A percentile compares a stretch with the other conserved stretches of the same genome.
phyloP scores from a whole-genome alignment of 768 basidiomycete species.

The Hirschioporus abietinus region DNA sequence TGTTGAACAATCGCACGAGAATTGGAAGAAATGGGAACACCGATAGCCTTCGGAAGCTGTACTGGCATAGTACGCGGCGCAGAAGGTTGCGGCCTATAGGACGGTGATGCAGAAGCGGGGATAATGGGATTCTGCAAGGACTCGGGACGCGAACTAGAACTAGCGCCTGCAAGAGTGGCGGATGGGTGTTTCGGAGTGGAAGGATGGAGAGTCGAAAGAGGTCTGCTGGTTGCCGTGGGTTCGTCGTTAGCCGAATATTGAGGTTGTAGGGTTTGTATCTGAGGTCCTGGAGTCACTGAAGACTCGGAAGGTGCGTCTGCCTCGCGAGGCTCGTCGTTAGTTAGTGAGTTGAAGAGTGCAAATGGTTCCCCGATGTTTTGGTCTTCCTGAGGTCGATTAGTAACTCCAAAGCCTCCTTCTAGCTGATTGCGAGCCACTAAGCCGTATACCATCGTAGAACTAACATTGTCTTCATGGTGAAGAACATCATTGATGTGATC shows the following conservation, averaged over 20 bases:
- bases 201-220: conserved; percentile 31
- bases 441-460: background rate
- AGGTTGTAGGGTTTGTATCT: conserved; percentile 46
- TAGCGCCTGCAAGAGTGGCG: conserved; percentile 32
- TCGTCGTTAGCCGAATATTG: conserved; percentile 26
- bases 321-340: background rate
- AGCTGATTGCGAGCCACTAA: background rate
- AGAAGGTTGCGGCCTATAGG: conserved; percentile 14
- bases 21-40: conserved; percentile 60
- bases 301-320: background rate
- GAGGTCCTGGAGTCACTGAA: conserved; percentile 28
- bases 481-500: background rate
- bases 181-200: conserved; percentile 43
- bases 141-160: conserved; percentile 24
- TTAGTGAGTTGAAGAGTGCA: background rate
- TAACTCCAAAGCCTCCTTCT: background rate
- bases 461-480: background rate
- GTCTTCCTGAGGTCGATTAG: too few relatives aligned
- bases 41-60: conserved; percentile 37
- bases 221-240: conserved; percentile 18
- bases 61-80: conserved; percentile 39
- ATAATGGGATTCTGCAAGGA: conserved; percentile 40
- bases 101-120: conserved; percentile 38
- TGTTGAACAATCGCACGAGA: conserved; percentile 68
- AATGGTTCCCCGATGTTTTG: too few relatives aligned